Evolutionary conservation across 192 early-diverging fungal species (phyloP), one percentile per base, ranked within the genome.

Genomic region (Oehlia diaphana): DNA sequence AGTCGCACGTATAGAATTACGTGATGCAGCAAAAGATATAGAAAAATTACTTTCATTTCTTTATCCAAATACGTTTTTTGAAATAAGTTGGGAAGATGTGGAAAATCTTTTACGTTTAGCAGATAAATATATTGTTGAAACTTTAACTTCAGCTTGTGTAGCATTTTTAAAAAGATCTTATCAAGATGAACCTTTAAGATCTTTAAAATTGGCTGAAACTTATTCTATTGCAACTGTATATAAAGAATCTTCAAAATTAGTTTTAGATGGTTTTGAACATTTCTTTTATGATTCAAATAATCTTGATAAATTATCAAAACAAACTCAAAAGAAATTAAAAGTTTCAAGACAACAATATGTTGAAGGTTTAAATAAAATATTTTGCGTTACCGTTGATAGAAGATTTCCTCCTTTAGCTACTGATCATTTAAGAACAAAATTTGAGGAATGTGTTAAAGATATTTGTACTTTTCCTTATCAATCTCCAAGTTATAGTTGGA

Each of bases 391-490:
- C 9, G 65, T 78, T 2, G 65, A 78, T 68, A 49, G 76, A 65
- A 50, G 53, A 37, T 78, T 78, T 49, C 76, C 76, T 14, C 65
- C 76, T 47, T 78, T 78, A 68, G 23, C 65, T 13, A 49, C 63
- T 26, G 76, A 78, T 68, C 76, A 78, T 49, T 35, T 78, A n/a
- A 66, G 76, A 68, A 68, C 64, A 9, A 78, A 78, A 78, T 78
- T 78, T 39, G 76, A 78, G 9, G 76, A 78, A 53, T 78, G 76
- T 68, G 65, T 78, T 35, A 78, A 78, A 68, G 76, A 78, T 53
- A 68, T 78, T 50, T 78, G 76, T 53, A 53, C 65, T 16, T 78
- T 78, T 67, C 76, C 76, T 68, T 68, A 69, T 50, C 76, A 33
- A n/a, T 21, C 26, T 39, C 76, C 76, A 8, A 50, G 42, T 49